phyloP scores from a whole-genome alignment of 2,329 filamentous ascomycete species.

The Cladosporium sp. region DNA sequence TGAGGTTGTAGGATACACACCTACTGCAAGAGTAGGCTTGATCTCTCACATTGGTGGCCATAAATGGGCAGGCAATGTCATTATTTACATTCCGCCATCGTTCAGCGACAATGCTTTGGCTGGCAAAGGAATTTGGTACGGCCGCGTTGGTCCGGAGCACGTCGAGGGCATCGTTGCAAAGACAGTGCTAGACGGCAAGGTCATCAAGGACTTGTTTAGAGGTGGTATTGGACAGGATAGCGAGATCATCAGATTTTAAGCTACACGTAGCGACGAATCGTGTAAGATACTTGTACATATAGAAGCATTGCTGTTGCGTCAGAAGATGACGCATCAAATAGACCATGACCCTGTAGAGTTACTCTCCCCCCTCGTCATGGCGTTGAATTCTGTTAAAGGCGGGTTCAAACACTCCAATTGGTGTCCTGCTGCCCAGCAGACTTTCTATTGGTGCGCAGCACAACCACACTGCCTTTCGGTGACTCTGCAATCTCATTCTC shows the following conservation, averaged over 20 bases:
- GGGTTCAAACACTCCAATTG: no score
- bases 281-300: neutral
- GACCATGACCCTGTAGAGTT: no score
- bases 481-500: conserved; percentile 7
- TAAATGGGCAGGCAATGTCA: conserved; percentile 81
- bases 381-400: no score
- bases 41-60: conserved; percentile 82
- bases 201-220: conserved; percentile 68
- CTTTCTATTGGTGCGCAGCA: neutral
- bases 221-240: conserved; percentile 54
- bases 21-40: conserved; percentile 59
- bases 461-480: conserved; percentile 2
- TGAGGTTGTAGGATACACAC: conserved; percentile 24
- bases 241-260: conserved; percentile 27
- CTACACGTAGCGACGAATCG: neutral
- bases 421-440: no score
- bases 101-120: conserved; percentile 52
- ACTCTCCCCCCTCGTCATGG: no score
- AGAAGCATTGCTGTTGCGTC: neutral
- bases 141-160: conserved; percentile 68
- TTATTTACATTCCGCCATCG: conserved; percentile 68
- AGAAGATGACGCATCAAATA: neutral
- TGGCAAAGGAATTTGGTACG: conserved; percentile 78
- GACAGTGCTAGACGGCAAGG: conserved; percentile 62
- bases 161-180: conserved; percentile 71